Evolutionary conservation across 1,139 yeast genomes (phyloP), one percentile per base, ranked within the genome.

Genomic region (Yamadazyma oceani): DNA sequence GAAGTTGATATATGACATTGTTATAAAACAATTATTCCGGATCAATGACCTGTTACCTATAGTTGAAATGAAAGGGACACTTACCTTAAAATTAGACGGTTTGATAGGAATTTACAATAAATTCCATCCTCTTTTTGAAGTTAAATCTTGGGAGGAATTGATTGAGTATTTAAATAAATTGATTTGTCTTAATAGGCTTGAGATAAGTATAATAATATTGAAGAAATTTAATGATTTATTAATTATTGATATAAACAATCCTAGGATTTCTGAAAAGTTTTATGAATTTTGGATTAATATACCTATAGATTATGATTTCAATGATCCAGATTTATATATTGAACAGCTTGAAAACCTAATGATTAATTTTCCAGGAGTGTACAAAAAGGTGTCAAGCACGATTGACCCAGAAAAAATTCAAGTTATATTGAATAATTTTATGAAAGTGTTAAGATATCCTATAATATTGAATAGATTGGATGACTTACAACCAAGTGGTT

Each of bases 251-350:
- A 21, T 31, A 2, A 32, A 26, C 10, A 28, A 30, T 17, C 27
- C 28, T 6, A 62, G 54, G 3, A 60, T 80, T 7, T 49, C 74
- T 23, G 61, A 67, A 4, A 52, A 66, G 24, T 59, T 81, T 3
- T 84, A 80, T 56, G 59, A 67, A 0, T 82, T 85, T 44, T 89
- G 96, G 96, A 57, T 72, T 1, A 50, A 62, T 1, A 76, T 82
- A 27, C 69, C 76, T 5, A 70, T 83, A 21, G 78, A 78, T 13
- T 84, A 83, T 55, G 81, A 78, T 43, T 73, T 82, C 35, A 57
- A 70, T 1, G 58, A 73, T 37, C 75, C 76, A 25, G 52, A 48
- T 4, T 51, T 62, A 6, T 82, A 80, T 45, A 86, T 82, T 48
- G 82, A 78, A 17, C 69, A 79, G 22, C 56, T 83, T 19, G 67